phyloP scores from a whole-genome alignment of 2,329 filamentous ascomycete species.

The Calonectria multiphialidica region DNA sequence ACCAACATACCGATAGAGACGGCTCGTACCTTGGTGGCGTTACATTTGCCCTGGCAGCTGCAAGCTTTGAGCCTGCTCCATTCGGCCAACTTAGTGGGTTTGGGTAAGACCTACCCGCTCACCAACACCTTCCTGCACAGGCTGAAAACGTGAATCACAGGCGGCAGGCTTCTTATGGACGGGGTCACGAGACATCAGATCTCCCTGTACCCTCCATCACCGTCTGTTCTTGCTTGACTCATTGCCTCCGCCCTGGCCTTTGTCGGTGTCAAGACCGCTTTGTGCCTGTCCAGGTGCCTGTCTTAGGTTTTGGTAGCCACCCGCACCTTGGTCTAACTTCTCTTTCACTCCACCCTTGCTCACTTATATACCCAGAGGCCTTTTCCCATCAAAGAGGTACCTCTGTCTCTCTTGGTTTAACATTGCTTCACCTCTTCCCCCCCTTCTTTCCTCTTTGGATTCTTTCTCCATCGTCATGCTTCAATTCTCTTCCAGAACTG shows the following conservation, averaged over 20 bases:
- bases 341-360: neutral
- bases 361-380: constrained; percentile 10
- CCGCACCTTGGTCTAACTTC: neutral
- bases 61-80: neutral
- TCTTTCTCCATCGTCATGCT: constrained; percentile 37
- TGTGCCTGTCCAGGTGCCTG: neutral
- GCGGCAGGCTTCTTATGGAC: neutral
- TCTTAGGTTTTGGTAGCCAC: neutral
- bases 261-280: neutral
- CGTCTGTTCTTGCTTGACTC: neutral
- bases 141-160: neutral
- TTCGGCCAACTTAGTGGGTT: neutral
- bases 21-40: constrained; percentile 2
- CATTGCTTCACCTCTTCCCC: neutral
- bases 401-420: neutral
- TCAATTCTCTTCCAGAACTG: constrained; percentile 20
- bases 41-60: constrained; percentile 10
- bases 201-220: neutral
- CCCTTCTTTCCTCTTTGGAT: neutral
- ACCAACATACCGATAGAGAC: neutral
- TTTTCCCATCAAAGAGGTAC: constrained; percentile 14
- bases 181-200: constrained; percentile 4
- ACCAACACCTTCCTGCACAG: neutral
- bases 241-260: neutral
- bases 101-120: neutral